Evolutionary conservation across 2,329 filamentous ascomycete genomes (phyloP), one percentile per base, ranked within the genome.

Genomic region (Trichoderma sp.): DNA sequence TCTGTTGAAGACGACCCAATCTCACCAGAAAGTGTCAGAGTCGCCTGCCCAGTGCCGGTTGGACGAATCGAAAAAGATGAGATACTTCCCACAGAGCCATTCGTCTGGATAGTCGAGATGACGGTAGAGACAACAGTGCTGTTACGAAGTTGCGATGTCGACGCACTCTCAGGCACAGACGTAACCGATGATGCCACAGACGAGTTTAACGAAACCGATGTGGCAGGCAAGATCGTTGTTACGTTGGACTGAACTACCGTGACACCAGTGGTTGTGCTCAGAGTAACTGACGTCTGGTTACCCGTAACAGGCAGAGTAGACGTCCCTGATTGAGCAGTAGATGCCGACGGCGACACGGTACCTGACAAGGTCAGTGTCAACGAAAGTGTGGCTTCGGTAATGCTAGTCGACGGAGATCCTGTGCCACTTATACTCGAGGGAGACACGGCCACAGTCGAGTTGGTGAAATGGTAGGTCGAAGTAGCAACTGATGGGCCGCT

Each of bases 401-500:
- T n/a, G 21, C 11, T 56, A 3, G 71, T 74, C 12, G 75, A 74
- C 0, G 71, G 41, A 38, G 31, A 56, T 16, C 41, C 56, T 41
- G 75, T 76, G 6, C 38, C 67, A 35, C 67, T 59, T 16, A 27
- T 27, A 24, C 29, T 65, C 6, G 75, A 45, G 5, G 50, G 31
- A 4, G 50, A 38, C 1, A 66, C 53, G 50, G 75, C 69, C 27
- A 59, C 56, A 4, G 64, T 76, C 35, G 75, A 71, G 65, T 76
- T 76, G n/a, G 64, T 74, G 41, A 76, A 68, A 7, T 18, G 75
- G 24, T 45, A 63, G 1, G 71, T 68, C 21, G 75, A 74, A 6
- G 69, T 76, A 31, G 27, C 31, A 59, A 60, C 31, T 31, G 62
- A 72, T 29, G 67, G 38, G 45, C 33, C 35, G 7, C 56, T 72